These are phyloP conservation scores for Circinella minor DNA, from an alignment of 371 early-diverging fungal genomes.

Conservation along the genomic window DNA sequence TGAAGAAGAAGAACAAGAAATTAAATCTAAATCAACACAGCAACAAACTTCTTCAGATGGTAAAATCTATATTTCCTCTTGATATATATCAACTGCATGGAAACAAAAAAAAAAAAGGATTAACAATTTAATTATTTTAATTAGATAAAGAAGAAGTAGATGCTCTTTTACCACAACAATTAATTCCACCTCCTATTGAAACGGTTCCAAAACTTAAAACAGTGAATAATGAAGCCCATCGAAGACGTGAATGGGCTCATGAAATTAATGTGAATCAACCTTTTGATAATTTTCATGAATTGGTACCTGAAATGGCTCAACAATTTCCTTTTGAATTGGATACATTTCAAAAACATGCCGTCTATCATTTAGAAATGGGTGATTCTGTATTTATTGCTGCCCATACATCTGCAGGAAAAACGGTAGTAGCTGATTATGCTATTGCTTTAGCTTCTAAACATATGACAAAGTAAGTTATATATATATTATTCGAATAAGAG, in stretches of 20 bases:
- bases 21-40: neutral
- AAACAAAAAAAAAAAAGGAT: neutral
- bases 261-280: conserved; percentile 84
- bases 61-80: neutral
- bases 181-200: conserved; percentile 13
- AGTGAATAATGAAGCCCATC: conserved; percentile 31
- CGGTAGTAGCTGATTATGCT: conserved; percentile 99
- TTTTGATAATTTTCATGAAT: conserved; percentile 85
- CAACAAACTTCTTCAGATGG: neutral
- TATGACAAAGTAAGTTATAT: conserved; percentile 79
- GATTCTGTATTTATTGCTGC: conserved; percentile 99
- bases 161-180: conserved; percentile 35
- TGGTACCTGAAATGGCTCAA: conserved; percentile 84
- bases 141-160: conserved; percentile 40
- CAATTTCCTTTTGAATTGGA: conserved; percentile 96
- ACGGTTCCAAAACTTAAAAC: conserved; percentile 29
- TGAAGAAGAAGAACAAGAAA: conserved; percentile 11
- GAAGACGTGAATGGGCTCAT: conserved; percentile 90
- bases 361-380: conserved; percentile 94
- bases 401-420: conserved; percentile 99
- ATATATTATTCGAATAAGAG: neutral
- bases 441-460: conserved; percentile 93
- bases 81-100: no score
- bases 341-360: conserved; percentile 98
- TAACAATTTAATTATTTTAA: no score